phyloP scores from a whole-genome alignment of 2,329 filamentous ascomycete species.

The Coleophoma cylindrospora region DNA sequence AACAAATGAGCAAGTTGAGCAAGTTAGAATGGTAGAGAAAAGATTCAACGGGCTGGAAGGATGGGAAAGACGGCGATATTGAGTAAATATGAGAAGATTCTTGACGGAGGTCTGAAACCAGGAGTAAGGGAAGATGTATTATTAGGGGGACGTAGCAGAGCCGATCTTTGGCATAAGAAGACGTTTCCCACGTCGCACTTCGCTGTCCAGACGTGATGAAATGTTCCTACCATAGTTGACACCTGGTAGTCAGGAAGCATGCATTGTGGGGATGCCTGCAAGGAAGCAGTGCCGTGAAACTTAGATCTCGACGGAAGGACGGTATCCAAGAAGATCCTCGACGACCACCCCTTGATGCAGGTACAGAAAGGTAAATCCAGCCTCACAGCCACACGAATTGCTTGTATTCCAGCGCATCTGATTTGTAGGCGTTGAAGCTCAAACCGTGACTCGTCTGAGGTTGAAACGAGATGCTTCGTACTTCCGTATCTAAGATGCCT shows the following conservation, averaged over 20 bases:
- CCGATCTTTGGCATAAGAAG: slow-evolving; percentile 11
- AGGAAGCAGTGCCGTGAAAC: slow-evolving; percentile 5
- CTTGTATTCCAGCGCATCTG: not conserved
- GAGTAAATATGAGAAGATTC: slow-evolving; percentile 20
- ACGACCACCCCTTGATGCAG: not conserved
- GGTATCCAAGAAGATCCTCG: slow-evolving; percentile 1
- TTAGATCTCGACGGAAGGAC: not conserved
- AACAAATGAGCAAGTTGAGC: slow-evolving; percentile 8
- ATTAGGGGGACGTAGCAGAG: not conserved
- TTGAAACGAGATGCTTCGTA: not conserved
- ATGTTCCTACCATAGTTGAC: no score
- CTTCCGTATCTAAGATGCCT: no score
- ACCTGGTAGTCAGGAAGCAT: not conserved
- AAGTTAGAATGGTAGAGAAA: slow-evolving; percentile 1
- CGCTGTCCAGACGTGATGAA: no score
- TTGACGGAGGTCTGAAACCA: slow-evolving; percentile 10
- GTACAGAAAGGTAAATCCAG: slow-evolving; percentile 1
- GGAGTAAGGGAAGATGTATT: slow-evolving; percentile 1
- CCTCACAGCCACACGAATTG: not conserved
- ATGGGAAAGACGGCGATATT: slow-evolving; percentile 7
- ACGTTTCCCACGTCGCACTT: not conserved
- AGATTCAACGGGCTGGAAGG: slow-evolving; percentile 2
- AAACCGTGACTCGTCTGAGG: not conserved
- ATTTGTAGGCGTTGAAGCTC: not conserved
- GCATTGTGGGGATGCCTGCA: not conserved